Base-by-base conservation (phyloP, 2,329 filamentous ascomycete species). In the Dothistroma pini region DNA sequence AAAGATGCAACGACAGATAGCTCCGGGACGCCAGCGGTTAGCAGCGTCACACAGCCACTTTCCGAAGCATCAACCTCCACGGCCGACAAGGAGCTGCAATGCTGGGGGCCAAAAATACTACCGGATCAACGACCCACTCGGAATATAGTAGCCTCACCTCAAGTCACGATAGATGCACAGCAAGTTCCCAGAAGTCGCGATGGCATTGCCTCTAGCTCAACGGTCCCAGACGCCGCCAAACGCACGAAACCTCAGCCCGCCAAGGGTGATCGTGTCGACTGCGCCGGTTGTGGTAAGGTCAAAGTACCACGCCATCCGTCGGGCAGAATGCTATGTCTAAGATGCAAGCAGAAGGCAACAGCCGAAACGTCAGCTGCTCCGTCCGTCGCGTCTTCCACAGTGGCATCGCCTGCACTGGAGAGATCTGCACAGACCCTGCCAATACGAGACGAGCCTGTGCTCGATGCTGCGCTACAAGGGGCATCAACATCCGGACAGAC, bases 231-330 rank as follows among this genome's bases (percentile, higher is more conserved):
- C 19, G 2, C 16, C 19, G 7, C 21, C 14, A 51, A 6, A 12
- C 21, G 22, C 48, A 12, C 25, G 7, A 25, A 51, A 51, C 10
- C 48, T 31, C 21, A 51, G 48, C 48, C 10, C 48, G 25, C 21
- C 29, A 51, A 51, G 29, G 12, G 6, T 14, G 21, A 16, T n/a
- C 22, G 48, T 38, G 53, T 41, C 32, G 38, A 38, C n/a, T 55
- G 56, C 19, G 32, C 21, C 21, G 31, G 31, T 7, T 58, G 56
- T 19, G 29, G 44, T 11, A 58, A 41, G 10, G 25, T 35, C 22
- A 55, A 55, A 10, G 53, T 55, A n/a, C 53, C 53, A 41, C 53
- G 53, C 16, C 16, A 25, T n/a, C 32, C 53, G 4, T 34, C 14
- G 2, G 48, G 48, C 10, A 25, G 22, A 12, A 51, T 25, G 21